These are phyloP conservation scores for Globisporangium cederbergense DNA, from an alignment of 352 stramenopile species.

Conservation along the genomic window DNA sequence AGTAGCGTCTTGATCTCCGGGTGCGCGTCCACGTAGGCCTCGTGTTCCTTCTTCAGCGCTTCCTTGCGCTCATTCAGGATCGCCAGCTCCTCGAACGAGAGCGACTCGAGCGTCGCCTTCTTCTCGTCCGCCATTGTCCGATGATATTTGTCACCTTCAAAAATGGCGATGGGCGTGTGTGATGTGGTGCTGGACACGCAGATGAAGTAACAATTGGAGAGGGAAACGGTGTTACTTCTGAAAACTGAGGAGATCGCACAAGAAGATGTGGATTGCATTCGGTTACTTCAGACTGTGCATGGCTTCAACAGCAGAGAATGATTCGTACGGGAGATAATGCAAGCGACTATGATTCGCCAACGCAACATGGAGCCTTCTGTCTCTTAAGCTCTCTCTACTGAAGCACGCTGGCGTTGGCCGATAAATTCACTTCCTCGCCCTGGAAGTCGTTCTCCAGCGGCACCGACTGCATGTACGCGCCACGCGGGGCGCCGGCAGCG, in stretches of 20 bases:
- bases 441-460: slow-evolving; percentile 31
- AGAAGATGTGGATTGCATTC: no score
- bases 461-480: slow-evolving; percentile 21
- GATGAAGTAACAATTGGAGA: no score
- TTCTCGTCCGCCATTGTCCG: slow-evolving; percentile 27
- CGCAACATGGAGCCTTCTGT: neutral
- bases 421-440: slow-evolving; percentile 71
- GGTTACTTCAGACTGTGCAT: no score
- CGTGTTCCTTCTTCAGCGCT: slow-evolving; percentile 82
- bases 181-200: neutral
- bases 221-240: neutral
- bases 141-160: neutral
- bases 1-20: slow-evolving; percentile 89
- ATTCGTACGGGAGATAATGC: neutral
- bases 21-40: slow-evolving; percentile 75
- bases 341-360: neutral
- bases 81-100: slow-evolving; percentile 82
- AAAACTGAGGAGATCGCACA: no score
- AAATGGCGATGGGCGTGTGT: neutral
- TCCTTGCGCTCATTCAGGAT: slow-evolving; percentile 86
- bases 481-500: neutral
- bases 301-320: neutral
- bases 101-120: slow-evolving; percentile 58
- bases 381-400: slow-evolving; percentile 33
- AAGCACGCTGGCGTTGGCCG: slow-evolving; percentile 60